phyloP scores from a whole-genome alignment of 805 yeast genomes.

The Kodamaea hsintzibuensis region DNA sequence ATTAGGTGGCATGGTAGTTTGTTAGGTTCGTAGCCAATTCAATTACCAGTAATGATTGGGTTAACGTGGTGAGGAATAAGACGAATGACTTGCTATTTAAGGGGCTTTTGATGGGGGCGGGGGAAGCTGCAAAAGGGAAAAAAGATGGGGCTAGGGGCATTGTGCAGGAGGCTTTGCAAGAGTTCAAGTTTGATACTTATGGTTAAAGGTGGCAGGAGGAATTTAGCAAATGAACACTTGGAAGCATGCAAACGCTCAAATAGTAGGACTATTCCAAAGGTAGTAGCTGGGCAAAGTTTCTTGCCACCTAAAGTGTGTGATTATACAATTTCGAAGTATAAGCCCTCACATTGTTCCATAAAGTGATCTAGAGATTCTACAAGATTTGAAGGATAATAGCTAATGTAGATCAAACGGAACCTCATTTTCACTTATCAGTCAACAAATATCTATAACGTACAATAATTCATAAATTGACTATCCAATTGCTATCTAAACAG shows the following conservation, averaged over 20 bases:
- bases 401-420: no score
- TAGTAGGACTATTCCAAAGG: no score
- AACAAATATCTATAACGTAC: not conserved
- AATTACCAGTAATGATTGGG: not conserved
- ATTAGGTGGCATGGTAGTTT: not conserved
- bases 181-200: not conserved
- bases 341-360: no score
- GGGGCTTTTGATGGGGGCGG: conserved; percentile 3
- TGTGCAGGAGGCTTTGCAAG: conserved; percentile 3
- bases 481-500: conserved; percentile 1
- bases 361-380: no score
- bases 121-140: not conserved
- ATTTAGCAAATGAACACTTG: not conserved
- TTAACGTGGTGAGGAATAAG: not conserved
- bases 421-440: no score
- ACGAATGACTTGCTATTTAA: conserved; percentile 4
- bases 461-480: not conserved
- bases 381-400: no score
- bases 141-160: conserved; percentile 7
- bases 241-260: not conserved
- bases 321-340: no score
- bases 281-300: no score
- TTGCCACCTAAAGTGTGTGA: no score
- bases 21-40: not conserved
- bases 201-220: not conserved